These are phyloP conservation scores for Hericium coralloides DNA, from an alignment of 768 basidiomycete species.

Conservation along the genomic window DNA sequence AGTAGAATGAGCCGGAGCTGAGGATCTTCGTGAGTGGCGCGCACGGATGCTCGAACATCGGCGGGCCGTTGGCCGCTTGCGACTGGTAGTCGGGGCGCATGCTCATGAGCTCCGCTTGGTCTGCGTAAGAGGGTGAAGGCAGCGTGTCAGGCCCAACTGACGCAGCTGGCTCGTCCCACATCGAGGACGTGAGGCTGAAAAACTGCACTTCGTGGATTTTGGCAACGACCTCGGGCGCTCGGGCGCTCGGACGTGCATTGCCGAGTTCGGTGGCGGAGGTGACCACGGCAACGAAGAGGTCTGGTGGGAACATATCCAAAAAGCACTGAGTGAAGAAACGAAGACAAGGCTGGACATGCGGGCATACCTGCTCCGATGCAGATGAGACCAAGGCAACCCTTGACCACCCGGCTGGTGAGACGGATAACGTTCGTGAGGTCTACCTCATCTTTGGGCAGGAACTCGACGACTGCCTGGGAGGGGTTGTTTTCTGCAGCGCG, in stretches of 20 bases:
- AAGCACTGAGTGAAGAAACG: neutral
- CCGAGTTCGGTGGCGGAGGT: constrained; percentile 71
- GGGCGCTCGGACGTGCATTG: constrained; percentile 52
- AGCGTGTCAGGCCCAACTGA: constrained; percentile 37
- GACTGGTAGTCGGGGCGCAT: constrained; percentile 37
- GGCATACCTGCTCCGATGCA: constrained; percentile 58
- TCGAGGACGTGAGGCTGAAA: constrained; percentile 73
- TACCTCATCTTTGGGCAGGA: constrained; percentile 64
- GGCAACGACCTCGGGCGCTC: constrained; percentile 57
- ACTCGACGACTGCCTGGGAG: constrained; percentile 77
- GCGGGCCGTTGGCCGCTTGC: constrained; percentile 25
- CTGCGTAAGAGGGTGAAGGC: constrained; percentile 44
- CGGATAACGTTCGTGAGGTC: constrained; percentile 55
- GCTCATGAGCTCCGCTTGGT: constrained; percentile 37
- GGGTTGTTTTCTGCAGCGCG: constrained; percentile 45
- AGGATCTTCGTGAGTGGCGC: constrained; percentile 83
- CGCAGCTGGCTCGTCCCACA: constrained; percentile 69
- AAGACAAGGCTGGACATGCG: neutral
- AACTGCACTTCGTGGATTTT: constrained; percentile 87
- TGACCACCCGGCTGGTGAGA: constrained; percentile 62
- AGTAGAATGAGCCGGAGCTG: constrained; percentile 90
- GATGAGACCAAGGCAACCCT: constrained; percentile 81
- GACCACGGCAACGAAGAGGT: constrained; percentile 80
- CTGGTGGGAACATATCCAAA: constrained; percentile 25
- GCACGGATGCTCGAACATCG: constrained; percentile 87